Evolutionary conservation across 1,284 basidiomycete species (phyloP).

Genomic region (Hypsizygus ulmarius): DNA sequence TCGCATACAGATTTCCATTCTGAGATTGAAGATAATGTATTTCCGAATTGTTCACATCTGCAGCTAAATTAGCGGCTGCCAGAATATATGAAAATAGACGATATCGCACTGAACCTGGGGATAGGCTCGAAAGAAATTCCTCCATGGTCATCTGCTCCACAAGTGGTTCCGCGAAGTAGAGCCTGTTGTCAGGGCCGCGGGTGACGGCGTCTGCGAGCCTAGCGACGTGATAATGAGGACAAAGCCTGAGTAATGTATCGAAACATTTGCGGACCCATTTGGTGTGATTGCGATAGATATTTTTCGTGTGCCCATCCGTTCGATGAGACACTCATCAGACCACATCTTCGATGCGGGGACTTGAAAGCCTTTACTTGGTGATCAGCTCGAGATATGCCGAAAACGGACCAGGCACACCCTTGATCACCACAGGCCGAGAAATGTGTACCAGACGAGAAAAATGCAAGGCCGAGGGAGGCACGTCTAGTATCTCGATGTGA

Average conservation of each 20-base stretch:
- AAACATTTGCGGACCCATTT: conserved; percentile 57
- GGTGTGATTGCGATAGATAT: conserved; percentile 83
- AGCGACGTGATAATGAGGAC: conserved; percentile 6
- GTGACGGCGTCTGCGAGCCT: conserved; percentile 82
- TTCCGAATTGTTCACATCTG: conserved; percentile 30
- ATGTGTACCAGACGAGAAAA: conserved; percentile 72
- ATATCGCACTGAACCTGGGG: conserved; percentile 23
- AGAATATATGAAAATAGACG: neutral
- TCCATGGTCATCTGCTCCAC: conserved; percentile 65
- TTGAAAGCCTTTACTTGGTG: conserved; percentile 35
- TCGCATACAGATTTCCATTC: conserved; percentile 80
- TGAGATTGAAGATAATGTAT: conserved; percentile 85
- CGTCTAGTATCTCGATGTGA: conserved; percentile 49
- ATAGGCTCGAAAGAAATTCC: conserved; percentile 51
- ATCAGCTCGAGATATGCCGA: neutral
- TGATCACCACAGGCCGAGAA: conserved; percentile 77
- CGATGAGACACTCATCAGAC: conserved; percentile 62
- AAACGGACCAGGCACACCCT: conserved; percentile 41
- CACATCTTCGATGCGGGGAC: conserved; percentile 46
- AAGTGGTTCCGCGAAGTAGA: conserved; percentile 80
- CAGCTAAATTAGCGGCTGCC: neutral
- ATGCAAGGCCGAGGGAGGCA: conserved; percentile 66
- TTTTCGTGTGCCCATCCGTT: conserved; percentile 48
- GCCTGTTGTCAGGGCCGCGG: conserved; percentile 46
- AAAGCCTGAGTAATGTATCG: neutral